Evolutionary conservation across 2,329 filamentous ascomycete genomes (phyloP).

Genomic region (Geosmithia putterillii): DNA sequence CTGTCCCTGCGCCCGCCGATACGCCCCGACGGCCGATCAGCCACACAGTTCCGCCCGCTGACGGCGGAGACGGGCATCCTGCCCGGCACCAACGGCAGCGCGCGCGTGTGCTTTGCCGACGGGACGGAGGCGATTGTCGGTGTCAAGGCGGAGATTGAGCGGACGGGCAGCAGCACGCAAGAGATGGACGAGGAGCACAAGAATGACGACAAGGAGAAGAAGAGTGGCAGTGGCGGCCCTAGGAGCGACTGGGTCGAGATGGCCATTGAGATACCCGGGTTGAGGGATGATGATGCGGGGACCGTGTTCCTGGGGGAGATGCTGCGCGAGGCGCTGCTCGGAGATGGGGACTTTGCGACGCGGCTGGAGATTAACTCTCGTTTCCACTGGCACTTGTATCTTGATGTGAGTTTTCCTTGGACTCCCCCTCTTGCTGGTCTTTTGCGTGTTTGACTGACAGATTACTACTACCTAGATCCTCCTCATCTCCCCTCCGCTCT

Average conservation of each 20-base stretch:
- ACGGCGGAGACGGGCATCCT: conserved; percentile 84
- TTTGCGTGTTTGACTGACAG: background rate
- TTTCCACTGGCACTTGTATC: conserved; percentile 93
- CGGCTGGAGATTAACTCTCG: conserved; percentile 76
- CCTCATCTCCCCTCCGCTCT: conserved; percentile 82
- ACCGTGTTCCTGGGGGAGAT: conserved; percentile 82
- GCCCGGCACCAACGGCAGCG: conserved; percentile 81
- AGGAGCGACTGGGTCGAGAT: conserved; percentile 73
- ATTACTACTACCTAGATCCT: conserved; percentile 51
- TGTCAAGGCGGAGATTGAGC: conserved; percentile 88
- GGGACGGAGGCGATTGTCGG: conserved; percentile 94
- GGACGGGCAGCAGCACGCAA: conserved; percentile 31
- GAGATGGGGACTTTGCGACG: conserved; percentile 55
- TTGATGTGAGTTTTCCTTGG: conserved; percentile 60
- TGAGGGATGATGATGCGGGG: conserved; percentile 80
- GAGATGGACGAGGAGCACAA: conserved; percentile 25
- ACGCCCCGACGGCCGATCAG: conserved; percentile 72
- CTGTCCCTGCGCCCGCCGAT: conserved; percentile 73
- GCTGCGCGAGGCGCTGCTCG: conserved; percentile 76
- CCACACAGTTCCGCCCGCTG: conserved; percentile 82
- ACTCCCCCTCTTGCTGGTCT: conserved; percentile 8
- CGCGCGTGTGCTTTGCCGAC: conserved; percentile 86
- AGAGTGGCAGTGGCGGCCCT: background rate
- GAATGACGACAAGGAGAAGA: conserved; percentile 24
- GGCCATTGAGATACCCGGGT: conserved; percentile 81